These are phyloP conservation scores for Daldinia grandis DNA, from an alignment of 495 filamentous ascomycete genomes.

Conservation along the genomic window DNA sequence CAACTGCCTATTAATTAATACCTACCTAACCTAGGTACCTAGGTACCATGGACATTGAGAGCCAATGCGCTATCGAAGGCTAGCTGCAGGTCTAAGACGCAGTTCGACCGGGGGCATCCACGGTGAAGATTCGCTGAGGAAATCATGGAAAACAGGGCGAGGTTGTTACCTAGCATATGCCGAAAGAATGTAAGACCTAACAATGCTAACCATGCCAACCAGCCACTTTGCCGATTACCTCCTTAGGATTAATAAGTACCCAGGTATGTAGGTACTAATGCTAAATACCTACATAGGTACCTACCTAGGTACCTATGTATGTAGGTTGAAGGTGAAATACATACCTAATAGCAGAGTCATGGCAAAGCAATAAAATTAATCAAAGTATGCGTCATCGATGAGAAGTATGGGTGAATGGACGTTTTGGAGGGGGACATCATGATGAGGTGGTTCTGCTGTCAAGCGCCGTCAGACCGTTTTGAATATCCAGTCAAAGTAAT, in stretches of 20 bases:
- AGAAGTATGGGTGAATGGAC: no score
- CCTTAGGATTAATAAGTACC: not conserved
- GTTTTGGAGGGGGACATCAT: not conserved
- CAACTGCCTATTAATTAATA: not conserved
- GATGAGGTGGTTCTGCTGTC: conserved; percentile 21
- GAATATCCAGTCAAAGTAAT: not conserved
- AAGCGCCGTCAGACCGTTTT: not conserved
- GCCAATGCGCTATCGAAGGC: conserved; percentile 28
- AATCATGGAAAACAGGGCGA: not conserved
- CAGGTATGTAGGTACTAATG: not conserved
- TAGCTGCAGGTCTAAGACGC: conserved; percentile 36
- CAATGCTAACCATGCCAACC: not conserved
- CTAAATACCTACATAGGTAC: not conserved
- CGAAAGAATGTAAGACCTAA: not conserved
- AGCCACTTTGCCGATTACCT: not conserved
- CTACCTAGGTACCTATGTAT: no score
- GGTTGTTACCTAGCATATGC: not conserved
- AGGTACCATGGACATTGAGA: not conserved
- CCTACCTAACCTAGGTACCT: no score
- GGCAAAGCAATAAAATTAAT: no score
- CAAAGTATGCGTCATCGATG: no score
- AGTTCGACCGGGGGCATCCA: conserved; percentile 5
- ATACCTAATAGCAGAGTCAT: no score
- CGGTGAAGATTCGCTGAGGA: conserved; percentile 3
- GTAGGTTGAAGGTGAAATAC: no score